These are phyloP conservation scores for Collybia sordida DNA, from an alignment of 768 basidiomycete genomes.

Conservation along the genomic window DNA sequence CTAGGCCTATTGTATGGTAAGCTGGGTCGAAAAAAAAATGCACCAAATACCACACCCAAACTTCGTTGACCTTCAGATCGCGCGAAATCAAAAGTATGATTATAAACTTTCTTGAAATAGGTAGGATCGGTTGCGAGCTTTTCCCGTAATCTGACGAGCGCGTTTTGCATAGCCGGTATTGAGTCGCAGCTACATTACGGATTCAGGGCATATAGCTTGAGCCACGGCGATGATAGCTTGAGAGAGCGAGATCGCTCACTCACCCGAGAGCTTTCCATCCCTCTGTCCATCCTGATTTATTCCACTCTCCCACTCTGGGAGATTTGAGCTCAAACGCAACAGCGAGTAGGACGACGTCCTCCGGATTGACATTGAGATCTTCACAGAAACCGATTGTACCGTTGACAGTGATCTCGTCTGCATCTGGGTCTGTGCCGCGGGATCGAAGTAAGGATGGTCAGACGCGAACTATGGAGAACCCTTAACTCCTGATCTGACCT, in stretches of 20 bases:
- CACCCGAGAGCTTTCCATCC: constrained; percentile 79
- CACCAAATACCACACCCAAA: constrained; percentile 49
- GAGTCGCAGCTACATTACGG: constrained; percentile 55
- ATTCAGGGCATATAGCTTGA: neutral
- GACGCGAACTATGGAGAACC: neutral
- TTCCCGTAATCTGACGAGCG: constrained; percentile 52
- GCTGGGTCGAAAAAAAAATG: neutral
- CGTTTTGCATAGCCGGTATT: constrained; percentile 55
- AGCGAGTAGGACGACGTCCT: constrained; percentile 80
- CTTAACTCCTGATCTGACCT: constrained; percentile 37
- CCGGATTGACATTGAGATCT: constrained; percentile 69
- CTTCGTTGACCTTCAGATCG: constrained; percentile 76
- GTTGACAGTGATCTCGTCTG: constrained; percentile 68
- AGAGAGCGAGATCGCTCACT: constrained; percentile 21
- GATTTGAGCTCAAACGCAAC: constrained; percentile 83
- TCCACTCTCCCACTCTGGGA: constrained; percentile 72
- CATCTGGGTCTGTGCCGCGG: constrained; percentile 48
- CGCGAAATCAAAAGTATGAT: constrained; percentile 79
- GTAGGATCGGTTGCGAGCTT: constrained; percentile 61
- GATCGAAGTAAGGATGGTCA: neutral
- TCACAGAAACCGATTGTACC: constrained; percentile 79
- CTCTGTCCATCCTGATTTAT: constrained; percentile 68
- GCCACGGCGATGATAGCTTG: too few species aligned
- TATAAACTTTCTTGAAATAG: constrained; percentile 81
- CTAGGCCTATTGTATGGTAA: constrained; percentile 43